Conservation (phyloP, 805 yeast genomes). For the Huiozyma naganishii region DNA sequence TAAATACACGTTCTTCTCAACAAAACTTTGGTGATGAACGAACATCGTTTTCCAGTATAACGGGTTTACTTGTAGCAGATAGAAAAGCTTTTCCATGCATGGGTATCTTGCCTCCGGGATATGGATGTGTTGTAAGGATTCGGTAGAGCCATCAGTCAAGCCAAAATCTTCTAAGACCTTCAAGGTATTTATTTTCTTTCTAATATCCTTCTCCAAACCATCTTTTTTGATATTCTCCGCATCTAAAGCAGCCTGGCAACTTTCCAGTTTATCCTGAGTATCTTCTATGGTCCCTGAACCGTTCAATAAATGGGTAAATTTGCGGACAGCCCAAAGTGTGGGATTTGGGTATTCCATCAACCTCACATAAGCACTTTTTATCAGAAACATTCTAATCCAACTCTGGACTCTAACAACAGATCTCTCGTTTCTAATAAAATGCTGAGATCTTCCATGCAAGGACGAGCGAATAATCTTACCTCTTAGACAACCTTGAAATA, state of each 20-base stretch:
- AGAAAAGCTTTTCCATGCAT: slow-evolving; percentile 64
- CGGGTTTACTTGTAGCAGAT: slow-evolving; percentile 76
- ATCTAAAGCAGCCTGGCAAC: slow-evolving; percentile 54
- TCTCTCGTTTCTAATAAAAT: slow-evolving; percentile 47
- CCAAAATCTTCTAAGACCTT: slow-evolving; percentile 70
- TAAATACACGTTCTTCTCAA: slow-evolving; percentile 20
- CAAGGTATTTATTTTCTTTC: slow-evolving; percentile 67
- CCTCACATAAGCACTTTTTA: slow-evolving; percentile 62
- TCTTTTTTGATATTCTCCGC: slow-evolving; percentile 63
- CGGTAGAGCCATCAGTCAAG: background rate
- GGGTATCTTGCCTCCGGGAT: slow-evolving; percentile 13
- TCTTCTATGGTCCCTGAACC: slow-evolving; percentile 65
- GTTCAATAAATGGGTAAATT: slow-evolving; percentile 65
- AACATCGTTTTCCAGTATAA: slow-evolving; percentile 52
- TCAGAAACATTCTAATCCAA: slow-evolving; percentile 52
- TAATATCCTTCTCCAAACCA: slow-evolving; percentile 59
- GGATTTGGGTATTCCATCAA: slow-evolving; percentile 65
- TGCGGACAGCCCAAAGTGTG: slow-evolving; percentile 61
- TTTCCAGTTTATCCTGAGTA: slow-evolving; percentile 60
- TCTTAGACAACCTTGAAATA: slow-evolving; percentile 45
- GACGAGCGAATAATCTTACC: slow-evolving; percentile 36
- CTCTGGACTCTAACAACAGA: slow-evolving; percentile 67
- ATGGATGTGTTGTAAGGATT: background rate
- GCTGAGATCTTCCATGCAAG: slow-evolving; percentile 26
- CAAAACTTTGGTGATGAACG: slow-evolving; percentile 25